phyloP scores from a whole-genome alignment of 805 yeast species.

The Starmerella apis region DNA sequence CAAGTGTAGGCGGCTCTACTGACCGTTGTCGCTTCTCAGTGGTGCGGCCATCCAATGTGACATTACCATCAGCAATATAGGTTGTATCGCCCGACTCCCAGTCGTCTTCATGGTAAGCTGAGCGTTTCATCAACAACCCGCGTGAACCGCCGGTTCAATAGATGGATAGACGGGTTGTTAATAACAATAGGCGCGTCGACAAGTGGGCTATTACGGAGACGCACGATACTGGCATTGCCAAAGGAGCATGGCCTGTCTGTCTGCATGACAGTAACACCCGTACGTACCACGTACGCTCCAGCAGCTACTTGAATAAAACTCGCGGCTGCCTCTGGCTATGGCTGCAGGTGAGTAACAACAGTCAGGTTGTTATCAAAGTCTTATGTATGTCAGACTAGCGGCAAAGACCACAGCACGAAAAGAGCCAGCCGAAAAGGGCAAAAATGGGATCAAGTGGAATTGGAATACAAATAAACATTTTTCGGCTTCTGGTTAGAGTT shows the following conservation, averaged over 20 bases:
- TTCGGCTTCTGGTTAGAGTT: too few species aligned
- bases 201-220: too few species aligned
- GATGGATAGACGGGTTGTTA: too few species aligned
- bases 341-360: too few species aligned
- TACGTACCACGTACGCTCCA: too few species aligned
- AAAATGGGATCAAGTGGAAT: constrained; percentile 19
- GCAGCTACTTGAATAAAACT: too few species aligned
- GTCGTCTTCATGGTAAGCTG: constrained; percentile 13
- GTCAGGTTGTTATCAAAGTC: too few species aligned
- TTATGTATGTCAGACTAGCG: too few species aligned
- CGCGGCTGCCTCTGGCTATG: too few species aligned
- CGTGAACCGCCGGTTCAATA: background rate
- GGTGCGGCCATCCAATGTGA: background rate
- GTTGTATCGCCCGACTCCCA: background rate
- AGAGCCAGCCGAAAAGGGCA: constrained; percentile 14
- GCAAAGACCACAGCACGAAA: constrained; percentile 10
- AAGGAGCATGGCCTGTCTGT: too few species aligned
- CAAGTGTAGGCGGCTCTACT: constrained; percentile 14
- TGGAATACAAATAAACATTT: constrained; percentile 22
- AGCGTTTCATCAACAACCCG: constrained; percentile 13
- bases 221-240: background rate
- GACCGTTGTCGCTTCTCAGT: constrained; percentile 18
- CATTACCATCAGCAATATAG: background rate
- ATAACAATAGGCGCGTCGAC: too few species aligned
- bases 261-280: too few species aligned